Conservation (phyloP, 805 yeast genomes). For the Metschnikowia colocasiae region DNA sequence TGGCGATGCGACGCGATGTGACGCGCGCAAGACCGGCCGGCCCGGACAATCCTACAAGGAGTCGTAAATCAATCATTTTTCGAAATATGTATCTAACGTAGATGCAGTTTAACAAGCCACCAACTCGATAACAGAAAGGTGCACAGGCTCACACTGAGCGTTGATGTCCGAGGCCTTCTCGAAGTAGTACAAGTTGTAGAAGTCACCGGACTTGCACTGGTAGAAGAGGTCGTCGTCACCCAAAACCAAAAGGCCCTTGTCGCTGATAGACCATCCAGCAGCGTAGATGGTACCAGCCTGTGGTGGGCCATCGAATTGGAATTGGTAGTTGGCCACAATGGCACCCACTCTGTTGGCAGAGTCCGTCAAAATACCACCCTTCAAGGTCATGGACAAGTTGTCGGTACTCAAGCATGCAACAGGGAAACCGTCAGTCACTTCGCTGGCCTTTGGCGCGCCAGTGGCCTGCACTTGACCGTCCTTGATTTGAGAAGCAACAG, state of each 20-base stretch:
- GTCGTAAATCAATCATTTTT: slow-evolving; percentile 10
- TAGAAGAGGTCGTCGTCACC: slow-evolving; percentile 61
- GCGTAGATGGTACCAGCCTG: slow-evolving; percentile 47
- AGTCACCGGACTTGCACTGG: slow-evolving; percentile 72
- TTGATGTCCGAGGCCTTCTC: slow-evolving; percentile 43
- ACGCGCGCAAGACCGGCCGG: no score
- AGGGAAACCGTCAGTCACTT: slow-evolving; percentile 9
- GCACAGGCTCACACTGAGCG: slow-evolving; percentile 59
- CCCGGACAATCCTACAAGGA: not conserved
- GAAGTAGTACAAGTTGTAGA: slow-evolving; percentile 71
- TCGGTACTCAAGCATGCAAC: slow-evolving; percentile 22
- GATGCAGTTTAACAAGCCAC: slow-evolving; percentile 43
- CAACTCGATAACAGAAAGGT: slow-evolving; percentile 56
- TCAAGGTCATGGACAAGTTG: slow-evolving; percentile 54
- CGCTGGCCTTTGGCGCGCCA: slow-evolving; percentile 27
- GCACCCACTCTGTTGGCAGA: slow-evolving; percentile 67
- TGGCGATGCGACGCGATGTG: no score
- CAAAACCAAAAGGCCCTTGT: slow-evolving; percentile 58
- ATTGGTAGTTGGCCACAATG: slow-evolving; percentile 77
- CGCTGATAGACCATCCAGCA: slow-evolving; percentile 42
- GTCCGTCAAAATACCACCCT: slow-evolving; percentile 52
- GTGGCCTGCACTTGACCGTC: slow-evolving; percentile 34
- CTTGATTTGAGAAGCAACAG: slow-evolving; percentile 22
- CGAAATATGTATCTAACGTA: not conserved
- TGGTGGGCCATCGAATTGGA: slow-evolving; percentile 79